Evolutionary conservation across 495 filamentous ascomycete species (phyloP), one percentile per base, ranked within the genome.

Genomic region (Aspergillus indologenus): DNA sequence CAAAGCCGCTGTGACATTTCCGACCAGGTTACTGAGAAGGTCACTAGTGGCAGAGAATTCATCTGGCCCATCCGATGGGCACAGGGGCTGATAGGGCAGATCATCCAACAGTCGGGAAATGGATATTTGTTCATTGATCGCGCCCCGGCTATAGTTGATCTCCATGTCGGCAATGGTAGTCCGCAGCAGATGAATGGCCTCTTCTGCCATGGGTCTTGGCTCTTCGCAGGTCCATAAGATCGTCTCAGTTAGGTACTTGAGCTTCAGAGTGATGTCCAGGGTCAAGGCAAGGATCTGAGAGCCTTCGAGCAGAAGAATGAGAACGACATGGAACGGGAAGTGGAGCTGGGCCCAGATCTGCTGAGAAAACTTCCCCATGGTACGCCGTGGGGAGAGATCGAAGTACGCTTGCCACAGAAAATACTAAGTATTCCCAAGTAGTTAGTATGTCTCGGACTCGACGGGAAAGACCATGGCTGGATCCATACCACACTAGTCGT

Each of bases 381-480:
- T 56, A n/a, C 56, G 56, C 45, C 67, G 63, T 45, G 73, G 70
- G 18, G 71, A 68, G n/a, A 76, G 78, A 67, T 90, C 87, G 58
- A 87, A 89, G 70, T 91, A 90, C 54, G 86, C 78, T 73, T 88
- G 85, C 77, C 83, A 90, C 29, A 87, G 67, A 57, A 90, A 76
- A 69, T 89, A 89, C 82, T 84, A 43, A 59, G 61, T n/a, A n/a
- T n/a, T n/a, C 62, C 59, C 66, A 71, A 20, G 17, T 15, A 5
- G 34, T 62, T 46, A 71, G 76, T 44, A n/a, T 29, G 26, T 11
- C 19, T 18, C 24, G 19, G 15, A 53, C 42, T n/a, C 17, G 1
- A 77, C 42, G 72, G 66, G 42, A 19, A 26, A 23, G 43, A 23
- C 62, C 34, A 71, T 65, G 29, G 18, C 18, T 24, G 48, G 48